Percentiles rank a stretch among this genome's conserved stretches.
Evolutionary conservation across 306 rosid genomes (phyloP).

Genomic region (Sophora flavescens): DNA sequence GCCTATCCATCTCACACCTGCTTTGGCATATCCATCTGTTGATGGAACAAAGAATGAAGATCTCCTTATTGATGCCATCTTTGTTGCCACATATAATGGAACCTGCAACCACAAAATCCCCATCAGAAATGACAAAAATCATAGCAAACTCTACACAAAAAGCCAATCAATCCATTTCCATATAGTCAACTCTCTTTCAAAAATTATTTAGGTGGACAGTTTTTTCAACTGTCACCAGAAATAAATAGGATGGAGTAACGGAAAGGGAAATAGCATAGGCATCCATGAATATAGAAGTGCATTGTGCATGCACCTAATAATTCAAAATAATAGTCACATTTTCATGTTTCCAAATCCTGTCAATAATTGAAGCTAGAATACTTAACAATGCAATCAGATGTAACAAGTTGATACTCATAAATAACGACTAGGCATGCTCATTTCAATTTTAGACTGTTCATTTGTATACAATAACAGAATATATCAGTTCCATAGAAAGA

Average conservation of each 20-base stretch:
- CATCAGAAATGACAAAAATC: slow-evolving; percentile 31
- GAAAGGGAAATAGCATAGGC: not conserved
- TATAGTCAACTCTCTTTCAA: slow-evolving; percentile 21
- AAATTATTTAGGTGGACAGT: slow-evolving; percentile 7
- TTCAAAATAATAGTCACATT: not conserved
- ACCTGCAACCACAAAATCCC: slow-evolving; percentile 62
- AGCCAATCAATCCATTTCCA: slow-evolving; percentile 20
- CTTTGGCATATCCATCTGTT: slow-evolving; percentile 77
- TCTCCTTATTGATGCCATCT: slow-evolving; percentile 92
- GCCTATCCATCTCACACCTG: slow-evolving; percentile 84
- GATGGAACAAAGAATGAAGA: slow-evolving; percentile 96
- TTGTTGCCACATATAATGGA: slow-evolving; percentile 94
- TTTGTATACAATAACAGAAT: not conserved
- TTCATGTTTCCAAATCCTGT: slow-evolving; percentile 28
- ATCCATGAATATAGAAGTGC: slow-evolving; percentile 5
- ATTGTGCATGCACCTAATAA: slow-evolving; percentile 24
- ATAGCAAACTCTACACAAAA: not conserved
- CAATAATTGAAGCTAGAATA: not conserved
- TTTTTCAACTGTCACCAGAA: slow-evolving; percentile 18
- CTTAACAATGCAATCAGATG: not conserved
- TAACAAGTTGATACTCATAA: not conserved
- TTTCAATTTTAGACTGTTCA: not conserved
- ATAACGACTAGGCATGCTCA: slow-evolving; percentile 14
- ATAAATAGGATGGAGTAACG: slow-evolving; percentile 17
- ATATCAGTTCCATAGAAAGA: too few relatives aligned